A percentile compares a stretch with the other conserved stretches of the same genome.
These are phyloP conservation scores for Russula virescens DNA, from an alignment of 768 basidiomycete genomes.

Conservation along the genomic window DNA sequence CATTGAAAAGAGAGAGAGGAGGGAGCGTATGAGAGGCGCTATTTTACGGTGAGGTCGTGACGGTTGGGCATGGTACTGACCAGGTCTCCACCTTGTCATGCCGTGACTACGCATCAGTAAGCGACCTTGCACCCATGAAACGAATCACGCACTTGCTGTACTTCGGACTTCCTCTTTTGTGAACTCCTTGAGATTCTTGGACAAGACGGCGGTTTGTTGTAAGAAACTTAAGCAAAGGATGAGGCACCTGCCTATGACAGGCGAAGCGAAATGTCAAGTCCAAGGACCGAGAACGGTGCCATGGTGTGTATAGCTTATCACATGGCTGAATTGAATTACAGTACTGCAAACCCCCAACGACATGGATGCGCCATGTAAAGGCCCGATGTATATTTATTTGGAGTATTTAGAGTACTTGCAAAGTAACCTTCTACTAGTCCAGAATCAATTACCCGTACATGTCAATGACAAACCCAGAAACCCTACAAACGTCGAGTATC, in stretches of 20 bases:
- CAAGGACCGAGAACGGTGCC: neutral
- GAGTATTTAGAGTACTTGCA: neutral
- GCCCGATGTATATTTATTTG: neutral
- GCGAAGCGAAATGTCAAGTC: neutral
- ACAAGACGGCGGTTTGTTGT: neutral
- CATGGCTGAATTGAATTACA: too few species aligned
- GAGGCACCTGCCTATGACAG: neutral
- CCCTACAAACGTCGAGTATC: constrained; percentile 3
- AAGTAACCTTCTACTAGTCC: neutral
- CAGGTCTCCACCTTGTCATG: constrained; percentile 83
- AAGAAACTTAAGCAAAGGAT: neutral
- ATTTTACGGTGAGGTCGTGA: too few species aligned
- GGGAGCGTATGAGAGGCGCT: neutral
- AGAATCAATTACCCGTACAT: neutral
- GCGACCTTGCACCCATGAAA: neutral
- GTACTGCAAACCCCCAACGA: too few species aligned
- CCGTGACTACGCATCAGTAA: constrained; percentile 35
- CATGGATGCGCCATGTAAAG: too few species aligned
- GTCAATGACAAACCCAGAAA: neutral
- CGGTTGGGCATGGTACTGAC: constrained; percentile 36
- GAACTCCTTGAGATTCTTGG: constrained; percentile 33
- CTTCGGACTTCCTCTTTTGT: constrained; percentile 64
- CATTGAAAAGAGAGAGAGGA: constrained; percentile 42
- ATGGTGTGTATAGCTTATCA: too few species aligned
- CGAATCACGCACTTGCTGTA: constrained; percentile 50